These are phyloP conservation scores for Sphagnurus paluster DNA, from an alignment of 1,284 basidiomycete genomes.

Conservation along the genomic window DNA sequence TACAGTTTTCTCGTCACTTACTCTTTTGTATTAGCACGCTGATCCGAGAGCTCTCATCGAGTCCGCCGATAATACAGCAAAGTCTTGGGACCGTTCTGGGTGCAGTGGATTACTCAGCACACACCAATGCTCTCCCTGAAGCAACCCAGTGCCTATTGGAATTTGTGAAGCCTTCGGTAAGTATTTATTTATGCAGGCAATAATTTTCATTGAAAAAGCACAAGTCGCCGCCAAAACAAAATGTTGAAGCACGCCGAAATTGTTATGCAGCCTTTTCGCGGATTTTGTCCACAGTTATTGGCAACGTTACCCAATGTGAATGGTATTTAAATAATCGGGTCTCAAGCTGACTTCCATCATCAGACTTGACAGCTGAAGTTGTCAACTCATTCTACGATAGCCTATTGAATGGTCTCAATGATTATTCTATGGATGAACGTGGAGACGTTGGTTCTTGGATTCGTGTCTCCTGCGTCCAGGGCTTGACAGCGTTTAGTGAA, in stretches of 20 bases:
- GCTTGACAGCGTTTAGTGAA: slow-evolving; percentile 52
- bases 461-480: slow-evolving; percentile 73
- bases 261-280: slow-evolving; percentile 67
- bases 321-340: slow-evolving; percentile 7
- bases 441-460: slow-evolving; percentile 99
- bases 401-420: slow-evolving; percentile 69
- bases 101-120: slow-evolving; percentile 61
- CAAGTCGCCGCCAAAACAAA: slow-evolving; percentile 41
- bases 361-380: slow-evolving; percentile 49
- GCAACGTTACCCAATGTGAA: slow-evolving; percentile 48
- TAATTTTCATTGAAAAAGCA: slow-evolving; percentile 14
- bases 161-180: slow-evolving; percentile 56
- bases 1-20: slow-evolving; percentile 9
- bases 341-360: not conserved
- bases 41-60: slow-evolving; percentile 62
- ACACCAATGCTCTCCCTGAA: slow-evolving; percentile 50
- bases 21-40: slow-evolving; percentile 43
- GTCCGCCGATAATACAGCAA: slow-evolving; percentile 66
- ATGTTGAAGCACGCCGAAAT: slow-evolving; percentile 42
- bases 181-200: slow-evolving; percentile 16
- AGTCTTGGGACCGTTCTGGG: slow-evolving; percentile 80
- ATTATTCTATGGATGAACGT: slow-evolving; percentile 92
- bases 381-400: slow-evolving; percentile 50
- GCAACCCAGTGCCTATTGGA: slow-evolving; percentile 62
- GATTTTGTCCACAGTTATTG: slow-evolving; percentile 50